phyloP scores from a whole-genome alignment of 257 asterid genomes.

The Rubia yunnanensis region DNA sequence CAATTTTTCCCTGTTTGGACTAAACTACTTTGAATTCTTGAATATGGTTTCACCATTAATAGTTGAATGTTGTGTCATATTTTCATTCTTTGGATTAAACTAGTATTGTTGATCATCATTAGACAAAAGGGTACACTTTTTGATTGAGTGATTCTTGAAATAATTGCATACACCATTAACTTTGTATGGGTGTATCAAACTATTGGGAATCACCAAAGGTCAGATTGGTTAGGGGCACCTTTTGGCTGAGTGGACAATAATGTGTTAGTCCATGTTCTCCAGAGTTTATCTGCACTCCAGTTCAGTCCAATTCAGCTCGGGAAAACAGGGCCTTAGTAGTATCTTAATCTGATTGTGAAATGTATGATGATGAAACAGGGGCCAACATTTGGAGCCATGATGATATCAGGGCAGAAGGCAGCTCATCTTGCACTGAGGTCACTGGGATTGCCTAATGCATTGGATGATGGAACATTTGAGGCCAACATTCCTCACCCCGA shows the following conservation, averaged over 20 bases:
- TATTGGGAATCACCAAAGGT: neutral
- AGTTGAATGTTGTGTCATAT: neutral
- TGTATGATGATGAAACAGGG: conserved; percentile 33
- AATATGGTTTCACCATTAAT: too few species aligned
- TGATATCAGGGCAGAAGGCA: conserved; percentile 91
- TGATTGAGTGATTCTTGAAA: too few species aligned
- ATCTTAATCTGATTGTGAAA: neutral
- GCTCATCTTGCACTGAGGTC: conserved; percentile 87
- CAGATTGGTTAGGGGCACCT: neutral
- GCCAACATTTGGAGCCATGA: conserved; percentile 90
- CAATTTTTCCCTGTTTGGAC: too few species aligned
- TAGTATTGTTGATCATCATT: too few species aligned
- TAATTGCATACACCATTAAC: too few species aligned
- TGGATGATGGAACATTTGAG: conserved; percentile 33
- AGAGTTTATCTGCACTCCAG: too few species aligned
- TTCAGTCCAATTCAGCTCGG: too few species aligned
- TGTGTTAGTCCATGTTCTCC: too few species aligned
- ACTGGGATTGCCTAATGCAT: conserved; percentile 56
- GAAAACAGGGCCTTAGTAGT: neutral
- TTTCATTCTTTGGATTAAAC: neutral
- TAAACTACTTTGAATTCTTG: too few species aligned
- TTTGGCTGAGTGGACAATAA: neutral
- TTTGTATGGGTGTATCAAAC: too few species aligned
- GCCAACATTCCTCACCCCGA: conserved; percentile 29
- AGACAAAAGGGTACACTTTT: too few species aligned